Conservation (phyloP, 2,329 filamentous ascomycete species). For the Zymoseptoria pseudotritici region DNA sequence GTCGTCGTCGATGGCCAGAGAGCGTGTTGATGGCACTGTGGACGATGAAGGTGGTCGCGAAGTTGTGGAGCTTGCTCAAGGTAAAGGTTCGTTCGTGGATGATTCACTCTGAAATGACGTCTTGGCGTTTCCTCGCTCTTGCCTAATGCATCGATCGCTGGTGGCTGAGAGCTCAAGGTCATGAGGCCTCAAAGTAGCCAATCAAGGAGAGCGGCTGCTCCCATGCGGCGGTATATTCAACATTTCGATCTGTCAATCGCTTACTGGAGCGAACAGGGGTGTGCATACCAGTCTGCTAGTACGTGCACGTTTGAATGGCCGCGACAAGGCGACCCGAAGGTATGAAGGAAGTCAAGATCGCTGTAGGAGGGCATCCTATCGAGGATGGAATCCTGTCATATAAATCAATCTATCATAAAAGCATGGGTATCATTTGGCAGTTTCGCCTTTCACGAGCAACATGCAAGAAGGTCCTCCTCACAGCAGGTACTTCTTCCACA, state of each 20-base stretch:
- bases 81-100: background rate
- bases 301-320: background rate
- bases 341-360: background rate
- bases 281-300: background rate
- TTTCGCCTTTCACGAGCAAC: background rate
- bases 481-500: constrained; percentile 34
- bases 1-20: background rate
- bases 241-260: background rate
- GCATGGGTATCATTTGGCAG: background rate
- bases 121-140: background rate
- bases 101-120: background rate
- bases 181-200: background rate
- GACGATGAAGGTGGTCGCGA: background rate
- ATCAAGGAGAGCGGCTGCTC: background rate
- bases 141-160: background rate
- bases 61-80: no score
- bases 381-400: background rate
- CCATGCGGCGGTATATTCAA: background rate
- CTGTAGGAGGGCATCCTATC: no score
- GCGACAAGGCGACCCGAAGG: background rate
- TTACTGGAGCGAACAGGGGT: background rate
- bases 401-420: background rate
- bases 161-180: background rate
- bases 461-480: background rate
- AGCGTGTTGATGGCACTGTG: background rate